Conservation (phyloP, 805 yeast genomes). For the Wickerhamomyces mucosus region DNA sequence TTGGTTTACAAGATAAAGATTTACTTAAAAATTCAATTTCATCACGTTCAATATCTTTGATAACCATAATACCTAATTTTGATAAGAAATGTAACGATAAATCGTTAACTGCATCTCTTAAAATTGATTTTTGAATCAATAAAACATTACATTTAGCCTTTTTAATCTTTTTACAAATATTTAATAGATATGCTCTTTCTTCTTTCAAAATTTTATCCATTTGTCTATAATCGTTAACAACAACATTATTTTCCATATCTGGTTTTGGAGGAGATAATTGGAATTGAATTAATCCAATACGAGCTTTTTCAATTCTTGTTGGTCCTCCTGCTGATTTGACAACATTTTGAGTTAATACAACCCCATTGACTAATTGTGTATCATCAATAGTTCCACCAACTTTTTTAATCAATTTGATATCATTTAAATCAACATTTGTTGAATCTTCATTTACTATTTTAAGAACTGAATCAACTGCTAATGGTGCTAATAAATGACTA, state of each 20-base stretch:
- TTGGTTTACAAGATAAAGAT: conserved; percentile 88
- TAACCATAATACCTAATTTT: conserved; percentile 86
- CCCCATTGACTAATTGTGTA: conserved; percentile 87
- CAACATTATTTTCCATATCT: conserved; percentile 90
- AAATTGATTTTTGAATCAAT: conserved; percentile 89
- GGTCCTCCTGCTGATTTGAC: conserved; percentile 94
- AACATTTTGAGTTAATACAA: conserved; percentile 85
- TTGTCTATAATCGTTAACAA: conserved; percentile 95
- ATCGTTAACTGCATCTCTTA: conserved; percentile 80
- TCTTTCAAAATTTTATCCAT: conserved; percentile 98
- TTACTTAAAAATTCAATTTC: conserved; percentile 83
- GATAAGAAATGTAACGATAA: conserved; percentile 91
- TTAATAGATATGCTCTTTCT: conserved; percentile 90
- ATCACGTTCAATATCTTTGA: conserved; percentile 95
- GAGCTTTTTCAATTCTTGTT: conserved; percentile 86
- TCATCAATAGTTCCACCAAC: conserved; percentile 98
- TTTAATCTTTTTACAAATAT: conserved; percentile 92
- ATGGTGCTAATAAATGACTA: conserved; percentile 76
- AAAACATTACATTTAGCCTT: conserved; percentile 87
- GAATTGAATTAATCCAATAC: conserved; percentile 78
- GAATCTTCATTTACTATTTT: conserved; percentile 56
- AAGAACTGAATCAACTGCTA: conserved; percentile 89
- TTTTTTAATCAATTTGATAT: conserved; percentile 84
- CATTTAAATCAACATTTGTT: conserved; percentile 73
- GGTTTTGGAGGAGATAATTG: conserved; percentile 94